Evolutionary conservation across 2,329 filamentous ascomycete genomes (phyloP).

Genomic region (Taxawa tesnikishii): DNA sequence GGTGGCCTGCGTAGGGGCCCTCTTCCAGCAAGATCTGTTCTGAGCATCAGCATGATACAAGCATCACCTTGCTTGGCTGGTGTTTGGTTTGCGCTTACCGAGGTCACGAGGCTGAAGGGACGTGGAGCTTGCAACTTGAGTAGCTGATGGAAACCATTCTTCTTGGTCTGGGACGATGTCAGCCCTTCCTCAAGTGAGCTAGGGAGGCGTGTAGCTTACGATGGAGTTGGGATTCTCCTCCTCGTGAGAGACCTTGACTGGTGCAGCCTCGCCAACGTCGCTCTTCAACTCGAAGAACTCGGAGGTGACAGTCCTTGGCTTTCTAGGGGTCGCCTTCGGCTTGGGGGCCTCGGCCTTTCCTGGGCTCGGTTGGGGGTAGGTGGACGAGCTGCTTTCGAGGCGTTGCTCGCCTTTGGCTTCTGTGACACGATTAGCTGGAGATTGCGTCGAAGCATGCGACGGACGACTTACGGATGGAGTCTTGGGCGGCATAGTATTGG

Average conservation of each 20-base stretch:
- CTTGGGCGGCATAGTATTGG: constrained; percentile 17
- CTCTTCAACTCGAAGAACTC: constrained; percentile 8
- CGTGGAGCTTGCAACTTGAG: constrained; percentile 18
- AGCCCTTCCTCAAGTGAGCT: not conserved
- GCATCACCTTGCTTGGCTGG: not conserved
- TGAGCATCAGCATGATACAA: too few species aligned
- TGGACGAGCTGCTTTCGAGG: constrained; percentile 1
- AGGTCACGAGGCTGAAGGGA: constrained; percentile 19
- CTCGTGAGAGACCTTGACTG: constrained; percentile 15
- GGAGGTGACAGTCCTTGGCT: constrained; percentile 8
- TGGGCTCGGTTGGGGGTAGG: not conserved
- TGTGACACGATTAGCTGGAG: too few species aligned
- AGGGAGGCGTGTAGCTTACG: constrained; percentile 1
- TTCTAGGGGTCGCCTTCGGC: constrained; percentile 7
- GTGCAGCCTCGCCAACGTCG: constrained; percentile 8
- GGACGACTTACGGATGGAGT: constrained; percentile 8
- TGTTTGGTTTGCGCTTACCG: constrained; percentile 12
- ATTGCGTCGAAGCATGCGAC: too few species aligned
- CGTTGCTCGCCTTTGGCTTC: not conserved
- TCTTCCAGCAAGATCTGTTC: constrained; percentile 17
- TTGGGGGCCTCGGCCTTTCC: constrained; percentile 3
- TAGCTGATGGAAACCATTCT: constrained; percentile 14
- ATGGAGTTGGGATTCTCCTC: constrained; percentile 11
- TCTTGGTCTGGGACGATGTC: constrained; percentile 1
- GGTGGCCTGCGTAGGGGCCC: constrained; percentile 18